Conservation (phyloP, 768 basidiomycete genomes). For the Mycena kentingensis region DNA sequence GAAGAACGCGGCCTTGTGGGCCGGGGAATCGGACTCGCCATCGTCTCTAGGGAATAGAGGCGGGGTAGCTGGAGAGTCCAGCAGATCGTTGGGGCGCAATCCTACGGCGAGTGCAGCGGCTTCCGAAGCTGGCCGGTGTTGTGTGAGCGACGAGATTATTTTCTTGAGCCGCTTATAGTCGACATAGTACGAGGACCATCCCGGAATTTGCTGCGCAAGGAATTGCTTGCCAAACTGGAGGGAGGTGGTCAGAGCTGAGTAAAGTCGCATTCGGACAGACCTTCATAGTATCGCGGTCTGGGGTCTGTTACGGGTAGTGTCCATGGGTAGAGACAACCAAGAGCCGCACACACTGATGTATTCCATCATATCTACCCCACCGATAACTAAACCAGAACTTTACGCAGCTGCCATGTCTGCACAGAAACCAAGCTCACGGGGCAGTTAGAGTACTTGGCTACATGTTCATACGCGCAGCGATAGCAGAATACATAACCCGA, state of each 20-base stretch:
- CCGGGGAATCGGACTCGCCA: slow-evolving; percentile 83
- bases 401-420: slow-evolving; percentile 80
- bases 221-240: slow-evolving; percentile 97
- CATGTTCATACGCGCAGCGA: slow-evolving; percentile 82
- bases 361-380: slow-evolving; percentile 44
- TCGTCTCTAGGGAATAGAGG: slow-evolving; percentile 49
- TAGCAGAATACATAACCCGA: slow-evolving; percentile 97
- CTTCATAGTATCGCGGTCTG: slow-evolving; percentile 1
- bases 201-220: slow-evolving; percentile 92
- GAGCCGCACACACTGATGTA: too few species aligned
- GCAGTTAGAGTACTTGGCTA: slow-evolving; percentile 76
- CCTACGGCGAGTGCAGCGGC: slow-evolving; percentile 85
- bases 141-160: slow-evolving; percentile 93
- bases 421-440: slow-evolving; percentile 83
- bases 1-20: slow-evolving; percentile 97
- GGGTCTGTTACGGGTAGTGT: too few species aligned
- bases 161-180: slow-evolving; percentile 99
- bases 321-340: too few species aligned
- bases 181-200: slow-evolving; percentile 94
- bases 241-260: slow-evolving; percentile 11
- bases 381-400: slow-evolving; percentile 68
- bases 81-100: slow-evolving; percentile 65
- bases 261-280: slow-evolving; percentile 7
- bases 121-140: slow-evolving; percentile 88
- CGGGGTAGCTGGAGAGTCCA: slow-evolving; percentile 32